A percentile compares a stretch with the other conserved stretches of the same genome.
phyloP scores from a whole-genome alignment of 164 flowering plant species.

The Vitis rupestris region DNA sequence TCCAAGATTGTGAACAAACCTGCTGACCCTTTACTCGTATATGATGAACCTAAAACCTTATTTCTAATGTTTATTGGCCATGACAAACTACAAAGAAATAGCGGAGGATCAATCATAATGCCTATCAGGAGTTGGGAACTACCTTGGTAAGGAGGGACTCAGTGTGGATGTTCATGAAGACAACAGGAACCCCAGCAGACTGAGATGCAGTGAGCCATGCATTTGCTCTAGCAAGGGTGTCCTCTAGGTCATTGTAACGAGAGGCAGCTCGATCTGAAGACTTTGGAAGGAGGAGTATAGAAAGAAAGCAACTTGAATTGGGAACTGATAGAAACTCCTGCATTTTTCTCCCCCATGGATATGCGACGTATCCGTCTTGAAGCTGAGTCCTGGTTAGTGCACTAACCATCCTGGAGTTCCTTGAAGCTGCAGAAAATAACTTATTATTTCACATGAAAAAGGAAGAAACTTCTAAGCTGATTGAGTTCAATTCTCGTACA shows the following conservation, averaged over 20 bases:
- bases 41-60: too few relatives aligned
- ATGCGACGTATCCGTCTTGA: slow-evolving; percentile 83
- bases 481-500: too few relatives aligned
- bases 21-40: too few relatives aligned
- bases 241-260: slow-evolving; percentile 83
- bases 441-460: not conserved
- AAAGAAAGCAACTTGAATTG: slow-evolving; percentile 78
- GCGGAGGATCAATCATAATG: too few relatives aligned
- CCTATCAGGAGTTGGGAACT: slow-evolving; percentile 1
- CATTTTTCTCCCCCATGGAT: slow-evolving; percentile 86
- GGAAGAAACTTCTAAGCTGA: not conserved
- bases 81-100: too few relatives aligned
- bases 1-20: too few relatives aligned
- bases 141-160: slow-evolving; percentile 98
- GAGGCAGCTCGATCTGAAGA: slow-evolving; percentile 54
- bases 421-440: slow-evolving; percentile 59
- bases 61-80: too few relatives aligned
- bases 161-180: slow-evolving; percentile 82
- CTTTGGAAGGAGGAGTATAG: slow-evolving; percentile 81
- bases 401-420: slow-evolving; percentile 61
- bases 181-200: slow-evolving; percentile 78
- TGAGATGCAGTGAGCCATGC: slow-evolving; percentile 87
- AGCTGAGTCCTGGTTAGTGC: slow-evolving; percentile 65
- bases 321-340: slow-evolving; percentile 63
- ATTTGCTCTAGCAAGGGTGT: slow-evolving; percentile 86